Evolutionary conservation across 1,284 basidiomycete genomes (phyloP).

Genomic region (Moesziomyces parantarcticus): DNA sequence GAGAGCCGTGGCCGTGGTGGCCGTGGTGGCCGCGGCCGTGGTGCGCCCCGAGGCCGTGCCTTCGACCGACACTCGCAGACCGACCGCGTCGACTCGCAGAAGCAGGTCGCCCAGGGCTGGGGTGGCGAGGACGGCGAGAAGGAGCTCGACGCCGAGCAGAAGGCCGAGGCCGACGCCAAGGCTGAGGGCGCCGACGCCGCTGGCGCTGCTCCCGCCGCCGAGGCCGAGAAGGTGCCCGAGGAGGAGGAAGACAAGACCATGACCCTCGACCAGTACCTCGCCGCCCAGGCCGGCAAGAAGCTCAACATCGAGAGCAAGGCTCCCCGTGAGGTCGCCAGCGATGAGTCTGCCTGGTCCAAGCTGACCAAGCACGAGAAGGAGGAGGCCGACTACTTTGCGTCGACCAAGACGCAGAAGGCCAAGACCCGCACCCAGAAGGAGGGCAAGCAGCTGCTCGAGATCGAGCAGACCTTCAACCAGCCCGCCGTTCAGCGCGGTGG

Average conservation of each 20-base stretch:
- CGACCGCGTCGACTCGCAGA: conserved; percentile 82
- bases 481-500: conserved; percentile 53
- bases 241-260: conserved; percentile 95
- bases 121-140: conserved; percentile 84
- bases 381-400: conserved; percentile 61
- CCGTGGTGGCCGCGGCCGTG: conserved; percentile 71
- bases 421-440: conserved; percentile 48
- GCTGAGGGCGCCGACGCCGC: conserved; percentile 55
- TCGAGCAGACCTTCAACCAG: conserved; percentile 62
- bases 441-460: conserved; percentile 63
- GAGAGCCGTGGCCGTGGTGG: conserved; percentile 69
- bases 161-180: conserved; percentile 70
- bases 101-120: conserved; percentile 91
- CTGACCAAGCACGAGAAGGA: conserved; percentile 61
- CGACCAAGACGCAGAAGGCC: conserved; percentile 52
- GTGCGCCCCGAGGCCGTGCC: conserved; percentile 75
- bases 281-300: conserved; percentile 74
- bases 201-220: conserved; percentile 64
- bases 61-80: conserved; percentile 85
- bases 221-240: conserved; percentile 69
- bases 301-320: conserved; percentile 57
- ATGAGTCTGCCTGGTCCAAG: conserved; percentile 56
- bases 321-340: conserved; percentile 47
- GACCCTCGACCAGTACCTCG: conserved; percentile 81
- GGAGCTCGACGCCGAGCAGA: conserved; percentile 81